These are phyloP conservation scores for Aspergillus baeticus DNA, from an alignment of 495 filamentous ascomycete genomes.

Conservation along the genomic window DNA sequence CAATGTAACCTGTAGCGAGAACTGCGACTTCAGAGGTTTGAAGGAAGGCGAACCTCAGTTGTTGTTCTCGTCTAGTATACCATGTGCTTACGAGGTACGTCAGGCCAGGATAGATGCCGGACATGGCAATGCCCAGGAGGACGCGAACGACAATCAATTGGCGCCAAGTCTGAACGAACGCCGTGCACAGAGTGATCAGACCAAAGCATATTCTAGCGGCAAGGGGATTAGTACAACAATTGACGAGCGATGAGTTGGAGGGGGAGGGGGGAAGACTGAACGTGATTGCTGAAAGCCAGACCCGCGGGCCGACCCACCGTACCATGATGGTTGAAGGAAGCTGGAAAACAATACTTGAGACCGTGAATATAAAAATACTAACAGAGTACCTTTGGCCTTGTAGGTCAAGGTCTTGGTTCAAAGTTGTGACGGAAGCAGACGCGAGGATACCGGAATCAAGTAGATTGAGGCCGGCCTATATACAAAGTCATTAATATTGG, in stretches of 20 bases:
- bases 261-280: slow-evolving; percentile 25
- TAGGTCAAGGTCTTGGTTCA: slow-evolving; percentile 64
- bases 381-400: slow-evolving; percentile 67
- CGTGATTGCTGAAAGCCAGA: slow-evolving; percentile 69
- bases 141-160: slow-evolving; percentile 74
- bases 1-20: slow-evolving; percentile 67
- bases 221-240: too few species aligned
- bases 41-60: slow-evolving; percentile 72
- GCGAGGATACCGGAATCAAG: slow-evolving; percentile 77
- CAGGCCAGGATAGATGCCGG: slow-evolving; percentile 70
- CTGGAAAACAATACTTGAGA: slow-evolving; percentile 72
- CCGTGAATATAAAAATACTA: slow-evolving; percentile 77
- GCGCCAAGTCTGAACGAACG: slow-evolving; percentile 63
- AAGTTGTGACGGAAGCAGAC: slow-evolving; percentile 72
- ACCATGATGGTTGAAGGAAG: slow-evolving; percentile 72
- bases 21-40: slow-evolving; percentile 68
- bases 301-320: slow-evolving; percentile 63
- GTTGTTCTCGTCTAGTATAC: slow-evolving; percentile 71
- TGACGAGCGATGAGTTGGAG: too few species aligned
- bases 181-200: slow-evolving; percentile 70
- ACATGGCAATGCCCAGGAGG: slow-evolving; percentile 65
- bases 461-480: slow-evolving; percentile 59
- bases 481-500: too few species aligned
- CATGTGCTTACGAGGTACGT: slow-evolving; percentile 71
- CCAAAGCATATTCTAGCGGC: slow-evolving; percentile 49